Conservation (phyloP, 169 alveolate genomes). For the Theileria sp. region DNA sequence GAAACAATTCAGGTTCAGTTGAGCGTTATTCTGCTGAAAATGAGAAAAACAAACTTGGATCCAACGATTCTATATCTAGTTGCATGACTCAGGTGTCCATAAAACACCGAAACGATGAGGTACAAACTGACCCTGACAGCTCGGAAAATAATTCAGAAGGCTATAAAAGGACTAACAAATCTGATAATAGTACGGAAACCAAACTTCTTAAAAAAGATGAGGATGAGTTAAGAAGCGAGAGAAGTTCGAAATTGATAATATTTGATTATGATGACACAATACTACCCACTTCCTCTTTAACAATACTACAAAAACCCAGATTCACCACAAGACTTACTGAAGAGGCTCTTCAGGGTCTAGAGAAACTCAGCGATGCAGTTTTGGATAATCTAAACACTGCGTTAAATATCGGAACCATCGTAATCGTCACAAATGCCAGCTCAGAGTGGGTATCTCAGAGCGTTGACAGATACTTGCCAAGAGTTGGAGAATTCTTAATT, state of each 20-base stretch:
- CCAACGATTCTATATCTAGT: slow-evolving; percentile 27
- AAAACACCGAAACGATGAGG: slow-evolving; percentile 11
- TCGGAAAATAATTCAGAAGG: not conserved
- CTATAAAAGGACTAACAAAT: not conserved
- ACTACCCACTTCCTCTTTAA: slow-evolving; percentile 80
- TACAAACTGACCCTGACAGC: not conserved
- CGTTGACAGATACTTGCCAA: slow-evolving; percentile 76
- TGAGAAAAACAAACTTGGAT: slow-evolving; percentile 10
- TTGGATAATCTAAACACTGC: slow-evolving; percentile 73
- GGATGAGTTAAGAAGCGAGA: not conserved
- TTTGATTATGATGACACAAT: slow-evolving; percentile 85
- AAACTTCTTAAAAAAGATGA: slow-evolving; percentile 2
- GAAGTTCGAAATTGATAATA: slow-evolving; percentile 69
- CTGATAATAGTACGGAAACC: not conserved
- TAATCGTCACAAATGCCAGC: slow-evolving; percentile 85
- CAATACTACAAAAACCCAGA: slow-evolving; percentile 63
- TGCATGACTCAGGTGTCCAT: slow-evolving; percentile 31
- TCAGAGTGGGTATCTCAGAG: slow-evolving; percentile 81
- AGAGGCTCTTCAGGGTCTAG: slow-evolving; percentile 63
- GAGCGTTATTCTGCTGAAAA: slow-evolving; percentile 15
- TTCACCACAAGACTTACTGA: slow-evolving; percentile 53
- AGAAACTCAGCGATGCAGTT: slow-evolving; percentile 70
- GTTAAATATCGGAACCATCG: slow-evolving; percentile 68
- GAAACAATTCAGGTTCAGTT: slow-evolving; percentile 18
- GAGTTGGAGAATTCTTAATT: slow-evolving; percentile 71